Evolutionary conservation across 805 yeast species (phyloP).

Genomic region (Scheffersomyces ergatensis): DNA sequence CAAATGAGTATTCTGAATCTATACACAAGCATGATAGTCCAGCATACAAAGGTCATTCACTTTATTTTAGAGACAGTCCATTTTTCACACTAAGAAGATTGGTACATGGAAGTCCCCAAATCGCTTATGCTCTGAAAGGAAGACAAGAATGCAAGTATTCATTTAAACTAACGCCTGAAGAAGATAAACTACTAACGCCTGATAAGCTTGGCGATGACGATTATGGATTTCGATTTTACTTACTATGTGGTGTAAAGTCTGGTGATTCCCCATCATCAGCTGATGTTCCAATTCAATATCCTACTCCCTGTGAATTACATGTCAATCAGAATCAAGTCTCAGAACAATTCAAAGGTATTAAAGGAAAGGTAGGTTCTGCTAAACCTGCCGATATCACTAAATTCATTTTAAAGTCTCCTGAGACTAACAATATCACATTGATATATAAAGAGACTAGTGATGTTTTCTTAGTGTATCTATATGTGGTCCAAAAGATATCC

Average conservation of each 20-base stretch:
- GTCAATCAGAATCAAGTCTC: conserved; percentile 58
- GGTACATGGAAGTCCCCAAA: conserved; percentile 48
- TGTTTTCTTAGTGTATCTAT: conserved; percentile 52
- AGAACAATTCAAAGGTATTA: conserved; percentile 57
- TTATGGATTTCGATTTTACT: conserved; percentile 33
- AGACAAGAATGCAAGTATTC: conserved; percentile 29
- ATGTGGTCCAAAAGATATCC: conserved; percentile 47
- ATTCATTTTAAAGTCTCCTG: conserved; percentile 21
- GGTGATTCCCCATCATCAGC: conserved; percentile 14
- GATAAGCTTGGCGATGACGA: conserved; percentile 2
- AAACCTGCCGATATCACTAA: conserved; percentile 78
- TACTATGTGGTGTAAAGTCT: conserved; percentile 50
- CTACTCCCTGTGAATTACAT: conserved; percentile 65
- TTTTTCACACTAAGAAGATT: conserved; percentile 51
- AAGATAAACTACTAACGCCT: conserved; percentile 30
- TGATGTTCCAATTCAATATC: conserved; percentile 55
- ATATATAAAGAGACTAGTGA: conserved; percentile 57
- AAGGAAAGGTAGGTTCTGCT: conserved; percentile 74
- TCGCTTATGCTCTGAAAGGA: conserved; percentile 46
- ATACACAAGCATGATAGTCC: conserved; percentile 6
- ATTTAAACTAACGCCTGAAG: conserved; percentile 45
- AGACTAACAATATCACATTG: conserved; percentile 45
- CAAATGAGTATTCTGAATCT: conserved; percentile 3
- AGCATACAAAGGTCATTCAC: conserved; percentile 34
- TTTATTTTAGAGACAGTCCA: conserved; percentile 52